Evolutionary conservation across 1,284 basidiomycete species (phyloP).

Genomic region (Cutaneotrichosporon dermatis): DNA sequence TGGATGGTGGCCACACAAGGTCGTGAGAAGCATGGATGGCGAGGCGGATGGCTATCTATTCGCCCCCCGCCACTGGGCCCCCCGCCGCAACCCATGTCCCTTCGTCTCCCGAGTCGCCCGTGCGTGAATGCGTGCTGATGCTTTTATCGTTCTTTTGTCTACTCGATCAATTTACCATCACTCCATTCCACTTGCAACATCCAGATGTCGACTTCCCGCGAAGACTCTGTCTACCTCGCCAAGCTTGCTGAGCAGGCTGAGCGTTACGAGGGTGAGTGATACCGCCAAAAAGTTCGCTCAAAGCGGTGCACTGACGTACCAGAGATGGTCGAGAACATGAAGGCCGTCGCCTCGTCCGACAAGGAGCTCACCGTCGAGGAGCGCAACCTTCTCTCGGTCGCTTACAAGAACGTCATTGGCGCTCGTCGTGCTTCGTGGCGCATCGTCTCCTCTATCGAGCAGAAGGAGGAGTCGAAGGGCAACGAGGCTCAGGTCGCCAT

Average conservation of each 20-base stretch:
- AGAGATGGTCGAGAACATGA: constrained; percentile 99
- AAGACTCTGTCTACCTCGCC: constrained; percentile 98
- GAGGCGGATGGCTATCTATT: no score
- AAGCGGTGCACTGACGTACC: constrained; percentile 17
- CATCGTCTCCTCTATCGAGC: constrained; percentile 98
- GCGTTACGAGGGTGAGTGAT: constrained; percentile 82
- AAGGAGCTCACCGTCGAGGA: constrained; percentile 99
- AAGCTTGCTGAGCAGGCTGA: constrained; percentile 99
- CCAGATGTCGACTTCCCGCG: constrained; percentile 76
- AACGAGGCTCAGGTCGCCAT: constrained; percentile 95
- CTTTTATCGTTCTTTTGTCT: neutral
- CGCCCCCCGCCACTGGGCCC: neutral
- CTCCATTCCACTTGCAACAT: neutral
- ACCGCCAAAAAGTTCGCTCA: no score
- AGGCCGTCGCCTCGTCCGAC: constrained; percentile 91
- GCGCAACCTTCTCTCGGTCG: constrained; percentile 96
- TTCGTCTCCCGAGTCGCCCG: neutral
- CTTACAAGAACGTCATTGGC: constrained; percentile 99
- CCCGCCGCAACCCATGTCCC: constrained; percentile 2
- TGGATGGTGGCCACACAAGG: neutral
- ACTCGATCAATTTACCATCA: neutral
- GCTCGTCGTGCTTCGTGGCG: constrained; percentile 98
- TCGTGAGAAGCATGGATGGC: neutral
- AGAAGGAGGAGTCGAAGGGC: constrained; percentile 99
- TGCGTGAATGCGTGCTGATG: constrained; percentile 1